Evolutionary conservation across 345 rosid species (phyloP), one percentile per base, ranked within the genome.

Genomic region (Brassica cretica): DNA sequence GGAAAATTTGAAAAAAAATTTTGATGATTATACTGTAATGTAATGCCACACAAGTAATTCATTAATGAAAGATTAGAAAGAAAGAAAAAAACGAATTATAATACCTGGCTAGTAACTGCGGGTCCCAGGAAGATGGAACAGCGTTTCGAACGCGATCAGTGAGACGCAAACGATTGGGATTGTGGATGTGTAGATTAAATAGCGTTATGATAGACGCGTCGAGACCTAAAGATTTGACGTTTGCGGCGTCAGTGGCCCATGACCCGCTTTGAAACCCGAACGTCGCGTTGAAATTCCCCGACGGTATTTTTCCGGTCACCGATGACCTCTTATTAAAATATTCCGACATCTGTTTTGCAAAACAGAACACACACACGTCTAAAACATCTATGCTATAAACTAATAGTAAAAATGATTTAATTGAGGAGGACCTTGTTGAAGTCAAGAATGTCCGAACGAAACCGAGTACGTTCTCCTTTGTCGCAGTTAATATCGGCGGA

Each of bases 71-170:
- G 4, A 8, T 39, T 39, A 24, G 39, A 10, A 1, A 0, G 7
- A 8, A 2, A n/a, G 0, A 39, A 46, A 4, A 30, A n/a, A 32
- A 8, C 30, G 14, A 63, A 15, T 27, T 62, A n/a, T 6, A 39
- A 66, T 14, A 71, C 98, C 98, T 93, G 49, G 99, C 91, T 0
- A 95, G 80, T 29, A 85, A 94, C 2, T 25, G 64, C n/a, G 99
- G 99, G 77, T 93, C 93, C 99, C 97, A 95, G 0, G 82, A 76
- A 5, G 98, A 84, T 0, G 98, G 99, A 66, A 95, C 97, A 0
- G 92, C 90, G 39, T 86, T 68, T 14, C 83, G 71, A 66, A 95
- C 94, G 60, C 88, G 85, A 27, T 89, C 87, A 30, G 88, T 82
- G 66, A 95, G 93, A 71, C 81, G 58, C 21, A 95, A 88, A 21